Conservation (phyloP, 495 filamentous ascomycete species). For the Penicillium tannophilum region DNA sequence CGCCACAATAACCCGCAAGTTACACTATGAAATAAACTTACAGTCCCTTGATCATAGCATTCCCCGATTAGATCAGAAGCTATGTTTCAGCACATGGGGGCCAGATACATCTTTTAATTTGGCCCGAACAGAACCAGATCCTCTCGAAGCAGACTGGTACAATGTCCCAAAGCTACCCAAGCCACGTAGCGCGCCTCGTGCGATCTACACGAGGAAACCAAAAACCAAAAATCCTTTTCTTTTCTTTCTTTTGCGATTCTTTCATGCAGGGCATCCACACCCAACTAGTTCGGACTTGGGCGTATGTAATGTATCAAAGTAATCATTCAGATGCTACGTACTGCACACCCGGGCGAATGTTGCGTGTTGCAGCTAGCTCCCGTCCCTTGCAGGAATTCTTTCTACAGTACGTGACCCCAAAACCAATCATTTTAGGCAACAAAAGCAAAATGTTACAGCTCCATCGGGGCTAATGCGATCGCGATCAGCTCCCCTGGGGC, state of each 20-base stretch:
- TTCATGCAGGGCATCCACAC: neutral
- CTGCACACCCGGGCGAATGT: neutral
- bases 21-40: neutral
- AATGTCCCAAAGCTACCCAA: neutral
- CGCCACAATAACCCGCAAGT: no score
- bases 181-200: neutral
- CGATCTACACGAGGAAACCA: neutral
- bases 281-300: no score
- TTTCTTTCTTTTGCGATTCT: neutral
- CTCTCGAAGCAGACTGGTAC: conserved; percentile 1
- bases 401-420: no score
- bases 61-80: neutral
- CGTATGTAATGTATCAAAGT: no score
- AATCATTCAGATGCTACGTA: no score
- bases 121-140: neutral
- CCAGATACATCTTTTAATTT: neutral
- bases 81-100: neutral
- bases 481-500: neutral
- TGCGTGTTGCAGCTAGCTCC: neutral
- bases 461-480: neutral
- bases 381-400: conserved; percentile 9
- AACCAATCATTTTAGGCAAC: neutral
- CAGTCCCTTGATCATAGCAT: neutral
- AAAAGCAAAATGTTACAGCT: neutral
- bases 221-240: neutral